Base-by-base conservation (phyloP, 2,329 filamentous ascomycete genomes). In the Apiospora malaysiana region DNA sequence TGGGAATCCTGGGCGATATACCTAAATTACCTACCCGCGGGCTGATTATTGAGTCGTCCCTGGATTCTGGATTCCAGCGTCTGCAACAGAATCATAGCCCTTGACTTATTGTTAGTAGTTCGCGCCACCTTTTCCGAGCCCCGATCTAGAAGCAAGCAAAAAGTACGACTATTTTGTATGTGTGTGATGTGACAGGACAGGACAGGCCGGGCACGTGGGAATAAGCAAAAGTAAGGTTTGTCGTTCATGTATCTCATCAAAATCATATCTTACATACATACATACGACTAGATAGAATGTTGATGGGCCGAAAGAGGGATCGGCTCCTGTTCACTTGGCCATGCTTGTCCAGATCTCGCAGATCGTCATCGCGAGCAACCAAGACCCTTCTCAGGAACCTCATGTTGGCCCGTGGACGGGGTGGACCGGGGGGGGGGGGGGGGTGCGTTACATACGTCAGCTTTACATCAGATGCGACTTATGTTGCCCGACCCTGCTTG, bases 291-390 rank as follows among this genome's bases (percentile, higher is more conserved):
- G n/a, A n/a, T n/a, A 63, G 23, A 40, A n/a, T 14, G 32, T 32
- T 32, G 32, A 32, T 63, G 56, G 56, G 56, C 56, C 56, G 37
- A 37, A 63, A 63, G 56, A 63, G 56, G 56, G 56, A 63, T 63
- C 56, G 56, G 5, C 56, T 63, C 56, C 56, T 40, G 21, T 2
- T 14, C n/a, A 40, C n/a, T 32, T 40, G n/a, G 56, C 12, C 18
- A 63, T 40, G 56, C 56, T 63, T 63, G 56, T n/a, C 56, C 27
- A 63, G 56, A 63, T 63, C 56, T 63, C 56, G 56, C 56, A 63
- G 56, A 63, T 63, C 56, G 32, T 40, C 14, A 63, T 63, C 56
- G 56, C 56, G 56, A 63, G 40, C 18, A 32, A 32, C 32, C 32
- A 18, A 45, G 42, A 45, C 42, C 32, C 32, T 40, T 40, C 40